These are phyloP conservation scores for Aspergillus puulaauensis DNA, from an alignment of 2,329 filamentous ascomycete genomes.

Conservation along the genomic window DNA sequence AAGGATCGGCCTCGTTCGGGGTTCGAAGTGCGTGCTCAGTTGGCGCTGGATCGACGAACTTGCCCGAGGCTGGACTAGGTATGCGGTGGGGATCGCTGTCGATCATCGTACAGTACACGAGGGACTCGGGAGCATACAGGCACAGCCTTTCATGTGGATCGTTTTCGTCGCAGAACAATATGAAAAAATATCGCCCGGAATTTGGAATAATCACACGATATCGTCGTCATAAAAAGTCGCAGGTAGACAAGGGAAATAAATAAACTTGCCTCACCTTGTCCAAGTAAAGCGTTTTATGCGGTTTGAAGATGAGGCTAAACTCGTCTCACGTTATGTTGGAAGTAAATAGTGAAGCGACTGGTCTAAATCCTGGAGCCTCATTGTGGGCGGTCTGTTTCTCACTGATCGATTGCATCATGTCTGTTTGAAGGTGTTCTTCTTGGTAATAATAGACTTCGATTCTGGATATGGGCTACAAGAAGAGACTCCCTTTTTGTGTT, in stretches of 20 bases:
- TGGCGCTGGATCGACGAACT: background rate
- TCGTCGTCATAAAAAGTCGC: background rate
- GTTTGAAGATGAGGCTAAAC: constrained; percentile 3
- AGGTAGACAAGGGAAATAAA: background rate
- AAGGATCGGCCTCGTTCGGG: background rate
- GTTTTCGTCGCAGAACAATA: background rate
- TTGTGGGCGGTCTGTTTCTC: background rate
- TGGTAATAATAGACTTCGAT: background rate
- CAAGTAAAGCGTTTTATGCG: background rate
- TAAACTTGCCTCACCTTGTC: background rate
- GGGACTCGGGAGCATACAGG: background rate
- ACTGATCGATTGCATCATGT: background rate
- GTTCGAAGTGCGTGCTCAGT: background rate
- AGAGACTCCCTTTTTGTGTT: background rate
- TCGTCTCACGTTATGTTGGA: background rate
- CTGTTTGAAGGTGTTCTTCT: background rate
- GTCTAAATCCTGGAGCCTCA: background rate
- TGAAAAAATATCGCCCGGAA: background rate
- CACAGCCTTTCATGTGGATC: background rate
- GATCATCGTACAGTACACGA: background rate
- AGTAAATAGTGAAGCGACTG: background rate
- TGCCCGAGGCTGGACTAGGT: background rate
- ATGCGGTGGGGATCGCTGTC: constrained; percentile 2
- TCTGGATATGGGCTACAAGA: background rate
- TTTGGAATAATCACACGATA: constrained; percentile 5